These are phyloP conservation scores for Schwanniomyces vanrijiae DNA, from an alignment of 805 yeast genomes.

Conservation along the genomic window DNA sequence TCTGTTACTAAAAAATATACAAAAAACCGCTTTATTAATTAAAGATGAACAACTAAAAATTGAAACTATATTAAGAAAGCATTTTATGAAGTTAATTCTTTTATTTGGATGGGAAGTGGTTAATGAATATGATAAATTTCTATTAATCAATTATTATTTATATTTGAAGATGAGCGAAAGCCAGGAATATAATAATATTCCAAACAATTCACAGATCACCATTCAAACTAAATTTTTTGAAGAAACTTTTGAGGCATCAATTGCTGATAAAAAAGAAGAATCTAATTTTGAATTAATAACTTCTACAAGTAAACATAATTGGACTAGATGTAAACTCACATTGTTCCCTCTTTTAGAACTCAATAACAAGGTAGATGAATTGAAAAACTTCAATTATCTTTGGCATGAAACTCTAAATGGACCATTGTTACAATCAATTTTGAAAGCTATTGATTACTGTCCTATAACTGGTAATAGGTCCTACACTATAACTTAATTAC, in stretches of 20 bases:
- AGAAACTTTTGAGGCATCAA: constrained; percentile 27
- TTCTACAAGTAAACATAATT: constrained; percentile 33
- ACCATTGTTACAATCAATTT: constrained; percentile 13
- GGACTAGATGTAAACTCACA: constrained; percentile 39
- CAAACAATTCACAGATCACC: constrained; percentile 19
- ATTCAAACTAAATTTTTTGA: constrained; percentile 30
- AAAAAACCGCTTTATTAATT: constrained; percentile 1
- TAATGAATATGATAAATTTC: constrained; percentile 13
- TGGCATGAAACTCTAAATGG: constrained; percentile 7
- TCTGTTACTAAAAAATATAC: constrained; percentile 3
- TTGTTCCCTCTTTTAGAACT: constrained; percentile 35
- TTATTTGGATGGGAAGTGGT: not conserved
- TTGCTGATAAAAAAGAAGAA: constrained; percentile 13
- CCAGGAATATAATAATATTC: constrained; percentile 10
- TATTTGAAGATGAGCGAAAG: constrained; percentile 1
- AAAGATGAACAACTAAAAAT: constrained; percentile 19
- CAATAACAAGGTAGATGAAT: constrained; percentile 33
- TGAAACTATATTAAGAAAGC: constrained; percentile 12
- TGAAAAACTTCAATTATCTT: constrained; percentile 28
- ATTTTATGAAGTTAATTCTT: constrained; percentile 19
- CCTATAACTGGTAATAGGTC: constrained; percentile 37
- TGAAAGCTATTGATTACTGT: constrained; percentile 30
- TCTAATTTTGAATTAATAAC: constrained; percentile 11
- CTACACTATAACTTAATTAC: constrained; percentile 9
- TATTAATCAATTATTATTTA: constrained; percentile 10